phyloP scores from a whole-genome alignment of 768 basidiomycete genomes.

The Asterophora parasitica region DNA sequence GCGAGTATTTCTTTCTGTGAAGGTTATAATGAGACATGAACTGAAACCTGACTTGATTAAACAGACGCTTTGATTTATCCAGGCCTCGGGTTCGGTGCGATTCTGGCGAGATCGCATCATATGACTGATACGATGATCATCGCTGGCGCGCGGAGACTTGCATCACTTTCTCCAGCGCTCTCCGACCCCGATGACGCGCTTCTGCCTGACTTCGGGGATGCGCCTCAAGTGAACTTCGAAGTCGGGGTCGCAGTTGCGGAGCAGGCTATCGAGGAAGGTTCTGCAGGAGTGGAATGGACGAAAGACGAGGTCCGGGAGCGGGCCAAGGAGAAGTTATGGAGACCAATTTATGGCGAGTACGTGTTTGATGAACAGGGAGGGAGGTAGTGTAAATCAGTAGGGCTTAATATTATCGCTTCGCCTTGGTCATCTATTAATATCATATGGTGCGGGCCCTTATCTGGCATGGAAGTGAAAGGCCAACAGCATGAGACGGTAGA shows the following conservation, averaged over 20 bases:
- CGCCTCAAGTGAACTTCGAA: slow-evolving; percentile 71
- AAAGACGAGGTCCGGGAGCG: slow-evolving; percentile 51
- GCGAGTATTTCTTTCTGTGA: slow-evolving; percentile 23
- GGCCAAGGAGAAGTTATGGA: slow-evolving; percentile 53
- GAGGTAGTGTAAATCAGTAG: no score
- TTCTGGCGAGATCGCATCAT: slow-evolving; percentile 55
- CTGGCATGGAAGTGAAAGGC: background rate
- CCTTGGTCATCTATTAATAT: no score
- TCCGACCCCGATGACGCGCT: slow-evolving; percentile 67
- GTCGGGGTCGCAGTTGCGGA: slow-evolving; percentile 80
- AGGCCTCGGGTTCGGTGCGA: slow-evolving; percentile 78
- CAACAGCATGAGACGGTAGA: background rate
- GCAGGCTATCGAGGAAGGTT: slow-evolving; percentile 71
- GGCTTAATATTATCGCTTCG: no score
- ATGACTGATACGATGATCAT: slow-evolving; percentile 89
- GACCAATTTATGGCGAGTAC: slow-evolving; percentile 60
- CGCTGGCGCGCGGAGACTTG: slow-evolving; percentile 70
- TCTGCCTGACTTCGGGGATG: slow-evolving; percentile 72
- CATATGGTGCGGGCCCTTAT: no score
- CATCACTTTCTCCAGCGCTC: slow-evolving; percentile 69
- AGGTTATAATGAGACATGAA: no score
- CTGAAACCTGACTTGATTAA: no score
- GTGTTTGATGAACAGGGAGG: slow-evolving; percentile 54
- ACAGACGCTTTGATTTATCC: slow-evolving; percentile 78
- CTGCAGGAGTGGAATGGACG: slow-evolving; percentile 53